Percentiles rank a stretch among this genome's conserved stretches.
These are phyloP conservation scores for Cercophora scortea DNA, from an alignment of 495 filamentous ascomycete species.

Conservation along the genomic window DNA sequence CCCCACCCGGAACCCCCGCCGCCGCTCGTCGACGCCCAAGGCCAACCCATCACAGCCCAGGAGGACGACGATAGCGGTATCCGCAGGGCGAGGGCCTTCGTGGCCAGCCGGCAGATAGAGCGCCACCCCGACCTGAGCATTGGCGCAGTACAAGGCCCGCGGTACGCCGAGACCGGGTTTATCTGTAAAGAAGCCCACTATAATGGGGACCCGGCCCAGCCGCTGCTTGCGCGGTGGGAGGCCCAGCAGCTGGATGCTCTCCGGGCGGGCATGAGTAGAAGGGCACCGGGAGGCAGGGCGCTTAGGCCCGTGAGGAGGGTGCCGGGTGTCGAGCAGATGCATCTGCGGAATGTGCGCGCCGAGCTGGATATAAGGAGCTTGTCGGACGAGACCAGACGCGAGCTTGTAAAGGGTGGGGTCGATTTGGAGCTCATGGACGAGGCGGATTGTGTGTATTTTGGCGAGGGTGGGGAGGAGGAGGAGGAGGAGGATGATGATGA, in stretches of 20 bases:
- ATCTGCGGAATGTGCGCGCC: conserved; percentile 15
- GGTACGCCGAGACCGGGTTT: conserved; percentile 30
- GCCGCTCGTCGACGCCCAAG: conserved; percentile 18
- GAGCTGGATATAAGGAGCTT: conserved; percentile 20
- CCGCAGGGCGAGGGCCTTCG: conserved; percentile 14
- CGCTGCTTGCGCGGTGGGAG: conserved; percentile 25
- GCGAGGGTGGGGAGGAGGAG: conserved; percentile 2
- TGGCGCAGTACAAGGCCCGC: conserved; percentile 38
- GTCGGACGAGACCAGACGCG: conserved; percentile 2
- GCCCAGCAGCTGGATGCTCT: conserved; percentile 14
- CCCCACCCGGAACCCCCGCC: conserved; percentile 35
- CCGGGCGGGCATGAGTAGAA: conserved; percentile 1
- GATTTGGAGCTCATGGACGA: background rate
- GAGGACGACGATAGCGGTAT: conserved; percentile 10
- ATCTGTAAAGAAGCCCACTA: conserved; percentile 34
- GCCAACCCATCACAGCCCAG: background rate
- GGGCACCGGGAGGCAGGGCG: background rate
- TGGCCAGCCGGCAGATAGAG: conserved; percentile 22
- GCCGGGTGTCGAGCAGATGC: background rate
- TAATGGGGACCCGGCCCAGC: conserved; percentile 19
- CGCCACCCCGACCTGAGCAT: conserved; percentile 25
- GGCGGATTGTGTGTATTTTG: conserved; percentile 4
- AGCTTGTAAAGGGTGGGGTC: conserved; percentile 12
- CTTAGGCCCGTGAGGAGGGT: background rate
- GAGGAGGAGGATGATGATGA: background rate